Percentiles rank a stretch among this genome's conserved stretches.
Conservation (phyloP, 2,329 filamentous ascomycete genomes). For the Chalara sp. region DNA sequence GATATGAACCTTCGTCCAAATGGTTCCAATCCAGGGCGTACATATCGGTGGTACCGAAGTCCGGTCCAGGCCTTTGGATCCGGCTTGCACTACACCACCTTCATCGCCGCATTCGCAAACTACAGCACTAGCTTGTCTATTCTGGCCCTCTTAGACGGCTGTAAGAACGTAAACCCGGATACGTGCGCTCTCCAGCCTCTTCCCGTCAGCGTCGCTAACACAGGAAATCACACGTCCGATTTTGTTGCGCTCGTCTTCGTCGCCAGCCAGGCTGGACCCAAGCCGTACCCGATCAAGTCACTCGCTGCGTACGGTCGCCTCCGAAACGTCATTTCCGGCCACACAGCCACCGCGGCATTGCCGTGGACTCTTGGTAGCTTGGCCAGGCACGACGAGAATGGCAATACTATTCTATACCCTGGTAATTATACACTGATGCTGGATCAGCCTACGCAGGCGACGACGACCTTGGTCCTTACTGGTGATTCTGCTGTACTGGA, state of each 20-base stretch:
- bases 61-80: conserved; percentile 46
- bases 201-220: conserved; percentile 33
- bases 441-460: conserved; percentile 35
- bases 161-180: neutral
- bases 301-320: conserved; percentile 43
- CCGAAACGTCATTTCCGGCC: conserved; percentile 19
- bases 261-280: conserved; percentile 38
- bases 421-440: conserved; percentile 42
- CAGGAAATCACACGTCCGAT: conserved; percentile 45
- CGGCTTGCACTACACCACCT: conserved; percentile 32
- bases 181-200: conserved; percentile 30
- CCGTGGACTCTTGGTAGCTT: conserved; percentile 41
- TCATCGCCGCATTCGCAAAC: conserved; percentile 1
- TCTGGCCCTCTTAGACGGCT: conserved; percentile 1
- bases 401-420: conserved; percentile 45
- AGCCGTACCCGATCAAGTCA: conserved; percentile 44
- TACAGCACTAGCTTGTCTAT: conserved; percentile 1
- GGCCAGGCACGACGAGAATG: conserved; percentile 41
- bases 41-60: conserved; percentile 50
- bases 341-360: conserved; percentile 28
- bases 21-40: conserved; percentile 33
- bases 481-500: conserved; percentile 38
- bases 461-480: conserved; percentile 38
- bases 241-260: conserved; percentile 47
- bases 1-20: conserved; percentile 47